These are phyloP conservation scores for Arthrobotrys entomopaga DNA, from an alignment of 2,329 filamentous ascomycete genomes.

Conservation along the genomic window DNA sequence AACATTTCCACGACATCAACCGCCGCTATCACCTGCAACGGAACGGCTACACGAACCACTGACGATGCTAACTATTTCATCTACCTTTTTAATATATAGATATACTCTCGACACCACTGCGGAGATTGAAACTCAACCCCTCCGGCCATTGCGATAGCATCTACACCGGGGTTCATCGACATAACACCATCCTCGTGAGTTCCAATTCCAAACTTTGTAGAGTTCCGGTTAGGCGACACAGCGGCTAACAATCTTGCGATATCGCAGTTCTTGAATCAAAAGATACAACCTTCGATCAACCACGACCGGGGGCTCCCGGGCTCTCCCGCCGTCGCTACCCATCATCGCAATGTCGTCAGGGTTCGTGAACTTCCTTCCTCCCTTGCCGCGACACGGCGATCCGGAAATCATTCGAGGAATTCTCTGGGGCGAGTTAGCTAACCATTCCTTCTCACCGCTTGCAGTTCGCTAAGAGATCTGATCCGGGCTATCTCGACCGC, in stretches of 20 bases:
- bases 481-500: constrained; percentile 64
- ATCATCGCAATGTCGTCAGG: constrained; percentile 43
- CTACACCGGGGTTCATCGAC: constrained; percentile 21
- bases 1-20: constrained; percentile 31
- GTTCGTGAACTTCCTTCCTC: constrained; percentile 23
- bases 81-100: constrained; percentile 11
- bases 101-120: constrained; percentile 2
- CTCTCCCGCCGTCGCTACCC: constrained; percentile 22
- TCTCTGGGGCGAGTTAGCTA: constrained; percentile 9
- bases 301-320: constrained; percentile 45
- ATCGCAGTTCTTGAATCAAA: constrained; percentile 28
- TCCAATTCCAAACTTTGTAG: background rate
- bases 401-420: constrained; percentile 26
- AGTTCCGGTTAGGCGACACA: background rate
- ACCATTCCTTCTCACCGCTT: constrained; percentile 15
- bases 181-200: background rate
- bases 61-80: constrained; percentile 7
- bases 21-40: constrained; percentile 2
- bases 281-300: constrained; percentile 12
- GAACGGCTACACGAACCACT: background rate
- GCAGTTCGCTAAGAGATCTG: constrained; percentile 66
- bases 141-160: constrained; percentile 25
- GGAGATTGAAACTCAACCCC: constrained; percentile 1
- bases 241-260: constrained; percentile 43
- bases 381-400: constrained; percentile 2